A percentile compares a stretch with the other conserved stretches of the same genome.
Conservation (phyloP, 129 eudicot genomes). For the Helianthus annuus region DNA sequence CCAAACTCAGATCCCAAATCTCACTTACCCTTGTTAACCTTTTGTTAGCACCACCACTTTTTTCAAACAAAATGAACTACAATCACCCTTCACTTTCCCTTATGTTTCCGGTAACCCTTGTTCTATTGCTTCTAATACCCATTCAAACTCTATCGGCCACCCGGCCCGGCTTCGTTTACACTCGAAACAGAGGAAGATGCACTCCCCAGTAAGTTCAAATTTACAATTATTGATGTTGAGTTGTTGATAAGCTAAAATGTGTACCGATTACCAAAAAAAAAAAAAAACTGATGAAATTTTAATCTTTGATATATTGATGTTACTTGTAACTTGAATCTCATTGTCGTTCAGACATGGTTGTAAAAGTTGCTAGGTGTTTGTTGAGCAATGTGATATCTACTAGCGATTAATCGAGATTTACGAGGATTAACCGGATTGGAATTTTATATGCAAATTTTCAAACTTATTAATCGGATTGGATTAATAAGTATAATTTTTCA, state of each 20-base stretch:
- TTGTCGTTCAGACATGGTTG: neutral
- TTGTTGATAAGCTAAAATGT: no score
- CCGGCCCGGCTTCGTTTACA: slow-evolving; percentile 67
- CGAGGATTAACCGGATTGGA: no score
- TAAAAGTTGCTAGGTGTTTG: no score
- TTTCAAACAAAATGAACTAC: neutral
- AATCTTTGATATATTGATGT: neutral
- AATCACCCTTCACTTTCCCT: slow-evolving; percentile 14
- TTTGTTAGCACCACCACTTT: slow-evolving; percentile 23
- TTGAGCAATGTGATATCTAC: no score
- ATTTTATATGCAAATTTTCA: no score
- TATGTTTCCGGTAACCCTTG: slow-evolving; percentile 28
- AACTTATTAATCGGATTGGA: no score
- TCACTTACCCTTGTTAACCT: slow-evolving; percentile 35
- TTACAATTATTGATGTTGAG: no score
- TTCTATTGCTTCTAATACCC: slow-evolving; percentile 29
- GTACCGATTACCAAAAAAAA: neutral
- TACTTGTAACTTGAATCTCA: no score
- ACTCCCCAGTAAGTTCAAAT: slow-evolving; percentile 60
- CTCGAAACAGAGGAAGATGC: slow-evolving; percentile 82
- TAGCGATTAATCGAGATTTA: neutral
- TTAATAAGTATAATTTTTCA: no score
- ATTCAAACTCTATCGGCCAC: slow-evolving; percentile 31
- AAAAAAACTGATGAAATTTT: neutral
- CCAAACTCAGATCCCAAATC: slow-evolving; percentile 41